Evolutionary conservation across 192 early-diverging fungal species (phyloP).

Genomic region (Backusella luteola): DNA sequence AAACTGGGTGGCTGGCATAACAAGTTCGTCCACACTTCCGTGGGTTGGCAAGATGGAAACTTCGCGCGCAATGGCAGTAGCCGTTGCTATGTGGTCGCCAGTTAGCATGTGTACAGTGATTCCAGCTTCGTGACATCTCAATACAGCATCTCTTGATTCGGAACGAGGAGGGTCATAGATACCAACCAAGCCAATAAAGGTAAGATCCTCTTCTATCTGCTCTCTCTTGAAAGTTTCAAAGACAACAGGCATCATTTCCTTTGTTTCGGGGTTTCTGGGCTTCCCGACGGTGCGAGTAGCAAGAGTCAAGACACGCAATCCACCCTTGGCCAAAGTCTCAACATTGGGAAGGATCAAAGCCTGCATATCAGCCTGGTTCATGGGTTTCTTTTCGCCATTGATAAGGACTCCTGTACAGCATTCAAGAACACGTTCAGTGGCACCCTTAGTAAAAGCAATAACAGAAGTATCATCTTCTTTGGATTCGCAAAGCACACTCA

Average conservation of each 20-base stretch:
- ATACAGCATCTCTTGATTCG: slow-evolving; percentile 64
- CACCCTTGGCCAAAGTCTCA: slow-evolving; percentile 68
- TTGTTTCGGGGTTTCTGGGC: slow-evolving; percentile 26
- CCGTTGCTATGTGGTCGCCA: slow-evolving; percentile 91
- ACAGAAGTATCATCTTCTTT: slow-evolving; percentile 46
- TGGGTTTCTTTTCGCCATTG: slow-evolving; percentile 30
- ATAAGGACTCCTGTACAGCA: slow-evolving; percentile 60
- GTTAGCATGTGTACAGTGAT: slow-evolving; percentile 97
- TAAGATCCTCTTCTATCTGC: slow-evolving; percentile 66
- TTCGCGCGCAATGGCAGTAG: slow-evolving; percentile 88
- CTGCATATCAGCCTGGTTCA: slow-evolving; percentile 26
- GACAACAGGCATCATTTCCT: slow-evolving; percentile 16
- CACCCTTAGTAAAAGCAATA: slow-evolving; percentile 75
- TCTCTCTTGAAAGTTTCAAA: slow-evolving; percentile 47
- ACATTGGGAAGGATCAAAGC: slow-evolving; percentile 56
- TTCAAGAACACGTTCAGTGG: slow-evolving; percentile 83
- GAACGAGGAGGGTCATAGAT: slow-evolving; percentile 90
- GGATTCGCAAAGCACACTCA: slow-evolving; percentile 78
- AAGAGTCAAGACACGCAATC: slow-evolving; percentile 83
- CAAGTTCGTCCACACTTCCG: slow-evolving; percentile 49
- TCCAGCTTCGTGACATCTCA: slow-evolving; percentile 83
- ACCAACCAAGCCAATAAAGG: slow-evolving; percentile 86
- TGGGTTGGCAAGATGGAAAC: slow-evolving; percentile 70
- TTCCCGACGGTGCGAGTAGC: slow-evolving; percentile 49
- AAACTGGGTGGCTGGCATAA: slow-evolving; percentile 87